phyloP scores from a whole-genome alignment of 2,329 filamentous ascomycete genomes.

The Exophiala lecanii-corni region DNA sequence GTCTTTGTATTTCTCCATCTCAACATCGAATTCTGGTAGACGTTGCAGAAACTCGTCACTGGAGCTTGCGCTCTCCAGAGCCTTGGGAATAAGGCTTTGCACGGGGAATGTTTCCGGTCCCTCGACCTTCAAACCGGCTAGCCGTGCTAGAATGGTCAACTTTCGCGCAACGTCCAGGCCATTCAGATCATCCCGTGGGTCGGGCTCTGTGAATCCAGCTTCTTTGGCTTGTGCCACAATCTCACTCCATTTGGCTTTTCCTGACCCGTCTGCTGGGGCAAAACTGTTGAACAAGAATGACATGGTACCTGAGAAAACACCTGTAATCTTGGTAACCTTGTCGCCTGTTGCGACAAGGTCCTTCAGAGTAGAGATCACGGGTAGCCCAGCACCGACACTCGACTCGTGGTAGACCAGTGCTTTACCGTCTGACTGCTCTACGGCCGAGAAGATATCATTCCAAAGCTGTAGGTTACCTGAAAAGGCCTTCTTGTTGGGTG shows the following conservation, averaged over 20 bases:
- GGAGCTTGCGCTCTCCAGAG: constrained; percentile 70
- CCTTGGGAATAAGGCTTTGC: constrained; percentile 84
- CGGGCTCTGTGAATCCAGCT: constrained; percentile 85
- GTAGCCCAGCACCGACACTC: constrained; percentile 86
- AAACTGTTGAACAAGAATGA: constrained; percentile 98
- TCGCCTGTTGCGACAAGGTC: constrained; percentile 95
- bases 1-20: constrained; percentile 85
- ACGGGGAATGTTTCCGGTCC: constrained; percentile 88
- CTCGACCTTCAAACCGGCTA: constrained; percentile 76
- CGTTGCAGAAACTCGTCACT: constrained; percentile 82
- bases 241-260: constrained; percentile 74
- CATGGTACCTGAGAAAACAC: constrained; percentile 96
- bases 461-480: constrained; percentile 75
- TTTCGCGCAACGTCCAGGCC: constrained; percentile 91
- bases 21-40: constrained; percentile 75
- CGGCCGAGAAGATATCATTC: constrained; percentile 80
- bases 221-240: constrained; percentile 91
- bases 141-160: constrained; percentile 84
- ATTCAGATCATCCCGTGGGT: constrained; percentile 81
- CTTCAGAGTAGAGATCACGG: constrained; percentile 86
- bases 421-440: constrained; percentile 41
- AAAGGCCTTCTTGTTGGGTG: constrained; percentile 98
- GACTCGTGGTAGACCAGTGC: constrained; percentile 93
- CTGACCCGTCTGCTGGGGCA: constrained; percentile 69
- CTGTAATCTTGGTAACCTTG: constrained; percentile 85